Conservation (phyloP, 495 filamentous ascomycete genomes). For the Neurospora hispaniola region DNA sequence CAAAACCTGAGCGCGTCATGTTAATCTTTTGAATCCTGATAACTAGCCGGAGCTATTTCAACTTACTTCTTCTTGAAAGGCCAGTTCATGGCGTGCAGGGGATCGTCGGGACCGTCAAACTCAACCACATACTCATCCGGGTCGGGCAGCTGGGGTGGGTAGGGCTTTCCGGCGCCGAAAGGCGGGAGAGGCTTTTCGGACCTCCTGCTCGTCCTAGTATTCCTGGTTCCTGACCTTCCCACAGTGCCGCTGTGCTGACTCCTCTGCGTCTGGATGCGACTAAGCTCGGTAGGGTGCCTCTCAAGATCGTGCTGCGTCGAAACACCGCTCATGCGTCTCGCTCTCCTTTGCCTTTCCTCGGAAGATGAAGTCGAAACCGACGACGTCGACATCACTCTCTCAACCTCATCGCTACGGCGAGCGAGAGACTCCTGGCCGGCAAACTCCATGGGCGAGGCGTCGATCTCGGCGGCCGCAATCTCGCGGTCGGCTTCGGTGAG, state of each 20-base stretch:
- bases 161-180: constrained; percentile 67
- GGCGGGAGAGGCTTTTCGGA: constrained; percentile 46
- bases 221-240: constrained; percentile 32
- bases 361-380: constrained; percentile 39
- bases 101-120: constrained; percentile 70
- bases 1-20: constrained; percentile 35
- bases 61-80: constrained; percentile 60
- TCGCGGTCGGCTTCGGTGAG: constrained; percentile 44
- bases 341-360: constrained; percentile 12
- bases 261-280: constrained; percentile 61
- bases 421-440: constrained; percentile 14
- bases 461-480: constrained; percentile 38
- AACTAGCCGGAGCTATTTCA: neutral
- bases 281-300: constrained; percentile 61
- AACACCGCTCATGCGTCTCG: constrained; percentile 42
- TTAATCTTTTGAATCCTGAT: constrained; percentile 8
- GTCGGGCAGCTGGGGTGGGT: constrained; percentile 60
- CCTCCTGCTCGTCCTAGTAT: constrained; percentile 34
- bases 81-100: constrained; percentile 80
- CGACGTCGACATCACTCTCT: constrained; percentile 36
- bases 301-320: constrained; percentile 59
- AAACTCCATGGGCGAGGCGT: constrained; percentile 19
- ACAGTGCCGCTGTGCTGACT: constrained; percentile 71
- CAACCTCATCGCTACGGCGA: constrained; percentile 34
- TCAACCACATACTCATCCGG: constrained; percentile 82